These are phyloP conservation scores for Theobroma cacao DNA, from an alignment of 345 rosid species.

Conservation along the genomic window DNA sequence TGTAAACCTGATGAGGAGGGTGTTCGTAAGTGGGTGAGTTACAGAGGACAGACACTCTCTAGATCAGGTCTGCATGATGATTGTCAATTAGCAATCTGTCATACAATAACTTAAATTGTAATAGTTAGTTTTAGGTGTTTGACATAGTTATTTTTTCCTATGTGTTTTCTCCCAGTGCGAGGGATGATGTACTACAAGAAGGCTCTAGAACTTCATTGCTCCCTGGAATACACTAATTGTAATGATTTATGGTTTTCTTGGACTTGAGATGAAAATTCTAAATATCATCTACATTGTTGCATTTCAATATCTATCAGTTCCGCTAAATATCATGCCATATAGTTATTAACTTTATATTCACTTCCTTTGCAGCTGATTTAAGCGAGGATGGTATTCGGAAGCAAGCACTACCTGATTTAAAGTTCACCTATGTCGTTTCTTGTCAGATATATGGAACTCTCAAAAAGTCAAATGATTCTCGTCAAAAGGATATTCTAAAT, in stretches of 20 bases:
- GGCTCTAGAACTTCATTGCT: constrained; percentile 81
- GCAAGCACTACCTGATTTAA: constrained; percentile 77
- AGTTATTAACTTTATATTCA: constrained; percentile 16
- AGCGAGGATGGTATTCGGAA: constrained; percentile 49
- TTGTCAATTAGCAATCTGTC: neutral
- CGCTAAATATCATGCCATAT: neutral
- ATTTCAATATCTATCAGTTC: neutral
- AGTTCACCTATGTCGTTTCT: constrained; percentile 78
- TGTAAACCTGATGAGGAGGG: constrained; percentile 41
- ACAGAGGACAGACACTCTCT: constrained; percentile 80
- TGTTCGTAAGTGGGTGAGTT: constrained; percentile 84
- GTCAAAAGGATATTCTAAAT: constrained; percentile 69
- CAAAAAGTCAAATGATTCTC: constrained; percentile 63
- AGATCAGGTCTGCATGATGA: constrained; percentile 49
- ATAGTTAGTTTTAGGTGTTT: neutral
- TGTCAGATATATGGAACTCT: constrained; percentile 77
- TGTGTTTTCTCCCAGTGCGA: constrained; percentile 42
- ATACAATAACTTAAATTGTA: neutral
- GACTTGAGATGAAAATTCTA: neutral
- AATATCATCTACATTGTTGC: neutral
- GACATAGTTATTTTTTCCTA: neutral
- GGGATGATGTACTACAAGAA: constrained; percentile 88
- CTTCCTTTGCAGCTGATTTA: constrained; percentile 31
- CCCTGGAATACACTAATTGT: constrained; percentile 68
- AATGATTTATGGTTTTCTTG: constrained; percentile 36